Evolutionary conservation across 108 stramenopile genomes (phyloP), one percentile per base, ranked within the genome.

Genomic region (Cyclotella kingstonii): DNA sequence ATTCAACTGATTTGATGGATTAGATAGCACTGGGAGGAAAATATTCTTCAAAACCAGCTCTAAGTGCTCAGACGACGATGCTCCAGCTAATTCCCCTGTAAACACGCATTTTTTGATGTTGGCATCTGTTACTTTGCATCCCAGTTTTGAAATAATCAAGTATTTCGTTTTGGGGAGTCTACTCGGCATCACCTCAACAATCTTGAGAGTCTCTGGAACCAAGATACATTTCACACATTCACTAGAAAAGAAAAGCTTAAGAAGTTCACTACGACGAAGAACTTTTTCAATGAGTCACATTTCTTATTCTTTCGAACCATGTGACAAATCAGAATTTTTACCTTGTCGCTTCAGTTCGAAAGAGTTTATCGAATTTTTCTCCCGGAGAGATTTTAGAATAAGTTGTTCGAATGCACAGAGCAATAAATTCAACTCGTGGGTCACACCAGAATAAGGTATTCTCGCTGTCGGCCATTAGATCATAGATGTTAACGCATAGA

Each of bases 21-120:
- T 90, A 42, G 81, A 68, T 12, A 93, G 67, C 34, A 95, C 75
- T 19, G 90, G 91, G 36, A 93, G 65, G 46, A 87, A 87, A 19
- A 93, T 66, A 12, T 87, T 84, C 34, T 82, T 77, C 22, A 87
- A 80, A 11, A 91, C n/a, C 7, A 88, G 78, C 66, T 95, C 91
- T 33, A 95, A 45, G 62, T 95, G 88, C 63, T 87, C 88, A 23
- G 93, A 85, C 9, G 91, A 81, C 4, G 81, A 77, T 42, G 54
- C 62, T 11, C 83, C 85, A 3, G 75, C 78, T 36, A 88, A 50
- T 73, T 88, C 86, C 44, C 75, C 76, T 28, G 76, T 72, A 44
- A 87, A 75, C 2, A 81, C 63, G 10, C 49, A 38, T 1, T 35
- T 45, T 40, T 54, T 52, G 40, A 73, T 70, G 44, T 84, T 84